Conservation (phyloP, 129 eudicot genomes). For the Tagetes erecta region DNA sequence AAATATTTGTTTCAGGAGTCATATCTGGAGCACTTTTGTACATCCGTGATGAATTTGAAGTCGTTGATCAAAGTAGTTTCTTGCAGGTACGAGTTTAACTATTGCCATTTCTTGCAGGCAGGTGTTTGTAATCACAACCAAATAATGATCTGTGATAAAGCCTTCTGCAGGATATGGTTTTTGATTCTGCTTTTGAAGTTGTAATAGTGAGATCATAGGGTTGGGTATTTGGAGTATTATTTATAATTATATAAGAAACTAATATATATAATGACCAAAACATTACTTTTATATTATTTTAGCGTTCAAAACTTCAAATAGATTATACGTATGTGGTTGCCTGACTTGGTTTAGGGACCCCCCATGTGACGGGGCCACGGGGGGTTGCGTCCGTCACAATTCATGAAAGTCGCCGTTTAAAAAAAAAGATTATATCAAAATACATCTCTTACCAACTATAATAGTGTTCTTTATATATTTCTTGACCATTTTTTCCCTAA, state of each 20-base stretch:
- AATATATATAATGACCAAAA: background rate
- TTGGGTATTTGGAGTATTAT: background rate
- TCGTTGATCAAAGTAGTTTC: slow-evolving; percentile 57
- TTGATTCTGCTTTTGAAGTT: background rate
- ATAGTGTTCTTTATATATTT: background rate
- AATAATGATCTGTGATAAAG: slow-evolving; percentile 1
- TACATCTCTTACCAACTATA: background rate
- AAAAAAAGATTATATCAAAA: background rate
- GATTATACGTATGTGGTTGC: too few relatives aligned
- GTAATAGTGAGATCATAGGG: background rate
- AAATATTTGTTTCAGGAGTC: slow-evolving; percentile 47
- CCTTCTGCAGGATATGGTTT: slow-evolving; percentile 1
- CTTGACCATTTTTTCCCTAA: background rate
- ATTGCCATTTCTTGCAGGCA: background rate
- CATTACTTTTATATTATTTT: background rate
- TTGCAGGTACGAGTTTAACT: slow-evolving; percentile 50
- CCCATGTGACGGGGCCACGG: too few relatives aligned
- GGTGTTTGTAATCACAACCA: background rate
- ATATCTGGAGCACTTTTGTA: slow-evolving; percentile 86
- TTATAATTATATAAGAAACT: background rate
- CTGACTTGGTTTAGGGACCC: too few relatives aligned
- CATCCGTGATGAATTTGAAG: slow-evolving; percentile 64
- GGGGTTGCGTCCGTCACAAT: too few relatives aligned
- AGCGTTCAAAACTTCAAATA: background rate
- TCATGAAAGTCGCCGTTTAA: too few relatives aligned